Conservation (phyloP, 371 early-diverging fungal genomes). For the Capniomyces stellatus region DNA sequence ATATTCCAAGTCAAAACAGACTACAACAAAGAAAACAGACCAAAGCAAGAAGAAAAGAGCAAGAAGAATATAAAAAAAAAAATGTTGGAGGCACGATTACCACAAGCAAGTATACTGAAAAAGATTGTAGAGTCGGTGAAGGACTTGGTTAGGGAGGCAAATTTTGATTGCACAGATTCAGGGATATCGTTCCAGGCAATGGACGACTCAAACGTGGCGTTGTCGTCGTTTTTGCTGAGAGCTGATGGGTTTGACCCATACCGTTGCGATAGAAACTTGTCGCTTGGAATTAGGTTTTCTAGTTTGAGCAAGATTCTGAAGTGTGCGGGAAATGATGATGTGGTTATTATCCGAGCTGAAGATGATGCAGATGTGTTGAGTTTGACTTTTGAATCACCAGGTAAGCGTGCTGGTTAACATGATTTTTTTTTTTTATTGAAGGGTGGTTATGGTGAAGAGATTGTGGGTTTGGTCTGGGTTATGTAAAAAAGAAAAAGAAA, state of each 20-base stretch:
- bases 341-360: slow-evolving; percentile 75
- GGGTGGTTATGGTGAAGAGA: too few species aligned
- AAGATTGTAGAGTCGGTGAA: slow-evolving; percentile 91
- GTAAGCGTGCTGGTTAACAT: slow-evolving; percentile 11
- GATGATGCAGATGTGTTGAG: slow-evolving; percentile 67
- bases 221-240: slow-evolving; percentile 76
- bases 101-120: slow-evolving; percentile 63
- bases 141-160: slow-evolving; percentile 92
- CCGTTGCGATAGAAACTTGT: slow-evolving; percentile 84
- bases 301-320: slow-evolving; percentile 85
- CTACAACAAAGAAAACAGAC: neutral
- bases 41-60: neutral
- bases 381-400: slow-evolving; percentile 67
- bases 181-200: slow-evolving; percentile 97
- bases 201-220: slow-evolving; percentile 96
- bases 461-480: too few species aligned
- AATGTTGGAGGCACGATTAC: slow-evolving; percentile 66
- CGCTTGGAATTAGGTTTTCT: slow-evolving; percentile 78
- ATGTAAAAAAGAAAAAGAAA: too few species aligned
- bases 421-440: too few species aligned
- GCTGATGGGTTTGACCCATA: slow-evolving; percentile 86
- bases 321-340: slow-evolving; percentile 85
- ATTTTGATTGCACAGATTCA: slow-evolving; percentile 91
- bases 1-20: too few species aligned
- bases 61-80: neutral